Percentiles rank a stretch among this genome's conserved stretches.
Conservation (phyloP, 257 asterid genomes). For the Salvia rosmarinus region DNA sequence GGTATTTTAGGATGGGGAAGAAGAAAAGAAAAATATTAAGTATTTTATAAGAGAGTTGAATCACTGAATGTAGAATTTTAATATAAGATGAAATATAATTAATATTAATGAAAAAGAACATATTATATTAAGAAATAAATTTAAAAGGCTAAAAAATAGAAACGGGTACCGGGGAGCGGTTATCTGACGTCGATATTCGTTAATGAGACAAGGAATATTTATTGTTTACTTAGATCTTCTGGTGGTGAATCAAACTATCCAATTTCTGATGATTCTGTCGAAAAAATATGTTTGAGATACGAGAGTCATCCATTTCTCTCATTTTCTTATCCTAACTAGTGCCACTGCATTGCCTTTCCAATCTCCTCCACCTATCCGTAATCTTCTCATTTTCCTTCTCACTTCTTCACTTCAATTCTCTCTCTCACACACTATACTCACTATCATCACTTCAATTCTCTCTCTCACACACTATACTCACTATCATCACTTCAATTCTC, state of each 20-base stretch:
- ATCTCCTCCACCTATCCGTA: constrained; percentile 58
- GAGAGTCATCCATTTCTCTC: constrained; percentile 26
- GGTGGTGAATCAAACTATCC: not conserved
- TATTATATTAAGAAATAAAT: too few species aligned
- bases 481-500: too few species aligned
- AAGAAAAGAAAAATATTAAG: too few species aligned
- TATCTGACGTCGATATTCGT: not conserved
- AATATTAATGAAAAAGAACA: too few species aligned
- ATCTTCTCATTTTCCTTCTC: constrained; percentile 27
- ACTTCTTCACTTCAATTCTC: constrained; percentile 12
- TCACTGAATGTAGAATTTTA: too few species aligned
- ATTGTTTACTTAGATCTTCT: not conserved
- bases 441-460: too few species aligned
- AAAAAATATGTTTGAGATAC: not conserved
- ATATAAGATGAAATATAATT: too few species aligned
- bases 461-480: too few species aligned
- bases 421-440: constrained; percentile 25
- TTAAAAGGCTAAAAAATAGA: too few species aligned
- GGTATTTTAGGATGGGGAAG: too few species aligned
- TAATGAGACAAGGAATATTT: not conserved
- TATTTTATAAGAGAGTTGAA: too few species aligned
- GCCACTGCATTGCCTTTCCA: constrained; percentile 36
- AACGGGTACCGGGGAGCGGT: too few species aligned
- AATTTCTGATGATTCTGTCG: not conserved
- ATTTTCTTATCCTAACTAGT: constrained; percentile 36